These are phyloP conservation scores for Trichocladium antarcticum DNA, from an alignment of 495 filamentous ascomycete species.

Conservation along the genomic window DNA sequence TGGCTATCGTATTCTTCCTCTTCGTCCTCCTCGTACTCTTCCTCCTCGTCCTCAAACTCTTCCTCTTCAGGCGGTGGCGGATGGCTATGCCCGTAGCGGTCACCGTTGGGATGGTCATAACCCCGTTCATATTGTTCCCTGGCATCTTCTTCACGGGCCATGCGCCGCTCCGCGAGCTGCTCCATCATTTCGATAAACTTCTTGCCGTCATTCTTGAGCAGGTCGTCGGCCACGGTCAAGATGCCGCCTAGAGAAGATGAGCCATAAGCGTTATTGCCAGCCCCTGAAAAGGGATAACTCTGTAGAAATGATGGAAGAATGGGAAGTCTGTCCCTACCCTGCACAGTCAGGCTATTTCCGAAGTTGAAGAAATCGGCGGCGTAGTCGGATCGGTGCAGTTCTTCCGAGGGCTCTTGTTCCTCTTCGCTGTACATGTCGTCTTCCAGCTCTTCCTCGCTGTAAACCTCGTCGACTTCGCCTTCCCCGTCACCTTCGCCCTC, in stretches of 20 bases:
- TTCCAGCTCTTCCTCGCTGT: constrained; percentile 53
- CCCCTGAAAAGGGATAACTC: constrained; percentile 26
- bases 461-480: constrained; percentile 37
- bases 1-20: constrained; percentile 84
- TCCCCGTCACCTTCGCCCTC: constrained; percentile 10
- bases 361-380: constrained; percentile 87
- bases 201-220: constrained; percentile 97
- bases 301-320: constrained; percentile 28
- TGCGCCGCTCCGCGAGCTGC: constrained; percentile 90
- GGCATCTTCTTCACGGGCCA: constrained; percentile 91
- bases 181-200: constrained; percentile 99
- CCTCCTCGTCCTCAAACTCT: constrained; percentile 55
- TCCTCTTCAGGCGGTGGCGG: constrained; percentile 58
- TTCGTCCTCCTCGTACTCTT: constrained; percentile 65
- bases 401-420: constrained; percentile 45
- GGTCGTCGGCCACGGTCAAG: constrained; percentile 94
- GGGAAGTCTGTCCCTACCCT: constrained; percentile 56
- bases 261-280: constrained; percentile 34
- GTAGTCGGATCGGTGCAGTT: constrained; percentile 53
- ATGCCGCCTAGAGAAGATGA: constrained; percentile 68
- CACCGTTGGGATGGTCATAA: constrained; percentile 43
- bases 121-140: constrained; percentile 56
- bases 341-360: constrained; percentile 89
- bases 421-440: constrained; percentile 48
- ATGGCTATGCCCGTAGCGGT: constrained; percentile 36